Evolutionary conservation across 306 rosid genomes (phyloP).

Genomic region (Aeschynomene evenia): DNA sequence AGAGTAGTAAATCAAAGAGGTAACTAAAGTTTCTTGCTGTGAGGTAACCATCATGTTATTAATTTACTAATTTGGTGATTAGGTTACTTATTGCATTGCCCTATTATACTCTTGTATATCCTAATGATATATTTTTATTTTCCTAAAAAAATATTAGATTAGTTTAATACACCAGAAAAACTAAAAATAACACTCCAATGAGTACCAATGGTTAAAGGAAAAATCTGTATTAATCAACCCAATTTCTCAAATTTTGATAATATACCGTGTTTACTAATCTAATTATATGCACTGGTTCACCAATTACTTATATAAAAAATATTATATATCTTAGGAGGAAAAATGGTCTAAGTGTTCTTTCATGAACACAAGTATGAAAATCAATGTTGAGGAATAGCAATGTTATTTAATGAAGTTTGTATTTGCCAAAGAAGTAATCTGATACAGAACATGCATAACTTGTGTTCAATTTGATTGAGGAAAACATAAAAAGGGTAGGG

Average conservation of each 20-base stretch:
- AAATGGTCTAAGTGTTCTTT: not conserved
- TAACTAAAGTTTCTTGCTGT: not conserved
- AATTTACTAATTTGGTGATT: too few species aligned
- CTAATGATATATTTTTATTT: too few species aligned
- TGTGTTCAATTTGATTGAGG: conserved; percentile 35
- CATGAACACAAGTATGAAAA: not conserved
- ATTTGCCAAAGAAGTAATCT: conserved; percentile 28
- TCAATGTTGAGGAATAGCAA: not conserved
- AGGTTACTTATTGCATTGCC: not conserved
- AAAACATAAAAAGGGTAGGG: conserved; percentile 31
- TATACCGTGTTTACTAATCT: not conserved
- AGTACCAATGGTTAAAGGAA: too few species aligned
- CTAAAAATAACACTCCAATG: too few species aligned
- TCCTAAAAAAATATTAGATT: too few species aligned
- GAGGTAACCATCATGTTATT: not conserved
- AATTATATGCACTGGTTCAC: too few species aligned
- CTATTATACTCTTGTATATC: too few species aligned
- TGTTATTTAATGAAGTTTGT: conserved; percentile 13
- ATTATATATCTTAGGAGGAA: not conserved
- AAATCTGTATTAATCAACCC: not conserved
- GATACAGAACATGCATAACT: conserved; percentile 34
- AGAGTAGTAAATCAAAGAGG: not conserved
- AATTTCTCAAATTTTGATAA: not conserved
- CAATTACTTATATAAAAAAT: not conserved
- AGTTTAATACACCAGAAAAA: too few species aligned